Conservation (phyloP, 2,329 filamentous ascomycete genomes). For the Xylariaceae sp. region DNA sequence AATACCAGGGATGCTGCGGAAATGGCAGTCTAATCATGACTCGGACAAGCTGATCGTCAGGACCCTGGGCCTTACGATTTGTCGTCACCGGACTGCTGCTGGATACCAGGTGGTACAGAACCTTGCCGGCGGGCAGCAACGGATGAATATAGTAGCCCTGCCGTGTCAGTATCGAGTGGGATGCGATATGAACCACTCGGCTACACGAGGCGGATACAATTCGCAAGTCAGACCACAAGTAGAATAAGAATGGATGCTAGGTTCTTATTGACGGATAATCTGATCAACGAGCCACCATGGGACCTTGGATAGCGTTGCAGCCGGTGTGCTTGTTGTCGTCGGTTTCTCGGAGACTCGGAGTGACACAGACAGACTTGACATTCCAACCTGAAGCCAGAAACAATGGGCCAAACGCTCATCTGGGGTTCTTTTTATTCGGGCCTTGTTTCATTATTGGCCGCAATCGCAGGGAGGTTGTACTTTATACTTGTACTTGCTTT, state of each 20-base stretch:
- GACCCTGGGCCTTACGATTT: conserved; percentile 19
- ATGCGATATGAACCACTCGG: conserved; percentile 8
- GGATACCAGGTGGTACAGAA: conserved; percentile 11
- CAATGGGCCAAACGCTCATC: conserved; percentile 1
- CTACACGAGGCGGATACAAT: conserved; percentile 13
- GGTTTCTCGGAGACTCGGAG: conserved; percentile 1
- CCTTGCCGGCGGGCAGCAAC: conserved; percentile 12
- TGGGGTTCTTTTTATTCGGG: conserved; percentile 3
- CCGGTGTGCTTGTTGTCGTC: conserved; percentile 9
- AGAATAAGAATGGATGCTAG: conserved; percentile 23
- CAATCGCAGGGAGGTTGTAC: neutral
- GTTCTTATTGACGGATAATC: conserved; percentile 29
- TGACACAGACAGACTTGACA: conserved; percentile 16
- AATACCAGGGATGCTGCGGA: neutral
- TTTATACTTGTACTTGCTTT: too few species aligned
- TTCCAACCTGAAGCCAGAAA: conserved; percentile 7
- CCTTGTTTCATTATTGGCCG: conserved; percentile 5
- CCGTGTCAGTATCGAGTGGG: conserved; percentile 11
- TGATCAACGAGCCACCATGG: conserved; percentile 10
- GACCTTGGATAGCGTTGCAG: conserved; percentile 11
- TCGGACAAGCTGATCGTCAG: conserved; percentile 15
- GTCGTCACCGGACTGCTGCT: conserved; percentile 1
- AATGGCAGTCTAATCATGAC: conserved; percentile 9
- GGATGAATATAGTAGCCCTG: conserved; percentile 12
- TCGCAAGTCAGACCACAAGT: conserved; percentile 14